Percentiles rank a stretch among this genome's conserved stretches.
Conservation (phyloP, 768 basidiomycete genomes). For the Boletus reticuloceps region DNA sequence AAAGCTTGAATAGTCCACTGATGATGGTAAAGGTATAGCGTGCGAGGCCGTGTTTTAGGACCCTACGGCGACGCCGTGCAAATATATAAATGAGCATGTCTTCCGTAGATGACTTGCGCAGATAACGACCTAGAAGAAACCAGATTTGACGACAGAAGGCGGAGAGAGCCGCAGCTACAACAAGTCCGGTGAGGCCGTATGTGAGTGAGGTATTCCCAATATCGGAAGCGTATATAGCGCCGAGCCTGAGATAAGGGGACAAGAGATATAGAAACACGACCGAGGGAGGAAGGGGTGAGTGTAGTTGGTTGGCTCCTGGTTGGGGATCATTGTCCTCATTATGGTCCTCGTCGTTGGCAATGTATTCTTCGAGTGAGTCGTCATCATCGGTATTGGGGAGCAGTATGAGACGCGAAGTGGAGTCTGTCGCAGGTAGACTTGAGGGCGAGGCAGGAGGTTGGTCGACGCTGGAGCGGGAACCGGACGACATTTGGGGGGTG, state of each 20-base stretch:
- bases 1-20: constrained; percentile 45
- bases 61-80: constrained; percentile 52
- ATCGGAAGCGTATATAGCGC: constrained; percentile 61
- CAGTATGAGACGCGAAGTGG: constrained; percentile 59
- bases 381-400: constrained; percentile 52
- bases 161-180: constrained; percentile 55
- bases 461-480: constrained; percentile 8
- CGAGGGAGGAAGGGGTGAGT: constrained; percentile 53
- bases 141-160: constrained; percentile 65
- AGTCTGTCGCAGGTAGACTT: constrained; percentile 4
- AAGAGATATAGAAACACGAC: constrained; percentile 68
- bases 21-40: constrained; percentile 43
- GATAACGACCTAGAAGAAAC: constrained; percentile 76
- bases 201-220: constrained; percentile 43
- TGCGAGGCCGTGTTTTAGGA: constrained; percentile 42
- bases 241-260: constrained; percentile 66
- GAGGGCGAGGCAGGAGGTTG: background rate
- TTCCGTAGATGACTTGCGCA: constrained; percentile 61
- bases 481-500: constrained; percentile 1
- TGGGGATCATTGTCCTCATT: constrained; percentile 34
- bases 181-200: constrained; percentile 46
- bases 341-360: constrained; percentile 41
- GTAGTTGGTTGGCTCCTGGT: constrained; percentile 3
- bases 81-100: constrained; percentile 64
- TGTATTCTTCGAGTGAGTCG: constrained; percentile 31